A percentile compares a stretch with the other conserved stretches of the same genome.
phyloP scores from a whole-genome alignment of 106 monocot genomes.

The Dendrobium nobile region DNA sequence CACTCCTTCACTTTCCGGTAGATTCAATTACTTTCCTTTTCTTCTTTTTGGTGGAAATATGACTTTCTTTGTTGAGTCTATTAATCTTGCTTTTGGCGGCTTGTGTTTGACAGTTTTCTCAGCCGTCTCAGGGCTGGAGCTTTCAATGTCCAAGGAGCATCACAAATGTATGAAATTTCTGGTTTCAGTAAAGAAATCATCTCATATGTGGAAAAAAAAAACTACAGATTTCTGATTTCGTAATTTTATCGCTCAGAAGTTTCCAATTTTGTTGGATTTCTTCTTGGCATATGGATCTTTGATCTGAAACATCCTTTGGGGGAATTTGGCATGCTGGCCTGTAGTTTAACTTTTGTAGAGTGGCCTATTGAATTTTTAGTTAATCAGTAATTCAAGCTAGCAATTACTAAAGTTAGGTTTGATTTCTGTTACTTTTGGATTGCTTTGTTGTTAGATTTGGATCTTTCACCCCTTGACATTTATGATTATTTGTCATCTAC shows the following conservation, averaged over 20 bases:
- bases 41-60: not conserved
- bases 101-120: conserved; percentile 66
- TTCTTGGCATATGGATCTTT: not conserved
- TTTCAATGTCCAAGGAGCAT: conserved; percentile 78
- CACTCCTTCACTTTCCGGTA: conserved; percentile 87
- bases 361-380: not conserved
- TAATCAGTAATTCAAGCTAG: not conserved
- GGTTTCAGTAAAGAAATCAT: not conserved
- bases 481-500: not conserved
- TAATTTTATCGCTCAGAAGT: not conserved
- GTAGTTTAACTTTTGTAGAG: not conserved
- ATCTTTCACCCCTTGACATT: not conserved
- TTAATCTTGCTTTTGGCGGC: not conserved
- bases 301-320: not conserved
- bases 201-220: no score
- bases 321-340: no score
- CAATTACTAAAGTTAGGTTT: not conserved
- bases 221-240: not conserved
- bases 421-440: not conserved
- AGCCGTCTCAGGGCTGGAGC: conserved; percentile 91
- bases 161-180: conserved; percentile 68
- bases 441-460: not conserved
- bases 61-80: not conserved
- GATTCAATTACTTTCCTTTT: not conserved
- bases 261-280: not conserved